Evolutionary conservation across 345 rosid genomes (phyloP).

Genomic region (Orychophragmus violaceus): DNA sequence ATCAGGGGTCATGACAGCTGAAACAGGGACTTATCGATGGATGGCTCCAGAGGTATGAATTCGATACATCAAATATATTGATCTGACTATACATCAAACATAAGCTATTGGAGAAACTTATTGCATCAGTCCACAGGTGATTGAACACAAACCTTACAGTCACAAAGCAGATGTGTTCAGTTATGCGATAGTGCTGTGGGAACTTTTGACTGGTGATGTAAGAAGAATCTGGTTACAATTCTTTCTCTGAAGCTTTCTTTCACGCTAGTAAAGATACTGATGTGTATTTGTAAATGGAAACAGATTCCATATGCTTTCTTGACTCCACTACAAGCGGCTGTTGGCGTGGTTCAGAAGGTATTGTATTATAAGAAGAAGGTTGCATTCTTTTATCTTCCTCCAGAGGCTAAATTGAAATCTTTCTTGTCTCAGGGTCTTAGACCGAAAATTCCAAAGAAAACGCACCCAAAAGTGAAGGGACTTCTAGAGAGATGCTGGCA

Average conservation of each 20-base stretch:
- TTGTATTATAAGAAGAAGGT: background rate
- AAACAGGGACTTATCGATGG: conserved; percentile 99
- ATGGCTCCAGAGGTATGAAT: conserved; percentile 93
- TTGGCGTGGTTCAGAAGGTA: conserved; percentile 94
- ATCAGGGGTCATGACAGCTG: conserved; percentile 97
- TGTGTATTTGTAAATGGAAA: conserved; percentile 9
- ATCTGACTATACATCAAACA: background rate
- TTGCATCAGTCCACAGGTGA: conserved; percentile 46
- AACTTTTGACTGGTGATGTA: conserved; percentile 91
- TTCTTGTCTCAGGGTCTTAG: conserved; percentile 45
- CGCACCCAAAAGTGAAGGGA: conserved; percentile 63
- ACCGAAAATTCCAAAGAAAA: conserved; percentile 73
- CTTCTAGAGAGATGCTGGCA: conserved; percentile 86
- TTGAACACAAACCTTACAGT: conserved; percentile 87
- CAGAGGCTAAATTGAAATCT: conserved; percentile 1
- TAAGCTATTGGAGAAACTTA: background rate
- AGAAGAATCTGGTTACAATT: conserved; percentile 22
- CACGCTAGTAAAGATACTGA: background rate
- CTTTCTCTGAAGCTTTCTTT: background rate
- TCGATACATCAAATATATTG: background rate
- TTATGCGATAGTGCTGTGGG: conserved; percentile 85
- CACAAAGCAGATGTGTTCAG: conserved; percentile 95
- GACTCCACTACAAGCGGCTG: conserved; percentile 92
- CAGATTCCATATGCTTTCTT: conserved; percentile 79
- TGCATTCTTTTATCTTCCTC: background rate